A percentile compares a stretch with the other conserved stretches of the same genome.
Evolutionary conservation across 257 asterid genomes (phyloP).

Genomic region (Galeopsis tetrahit): DNA sequence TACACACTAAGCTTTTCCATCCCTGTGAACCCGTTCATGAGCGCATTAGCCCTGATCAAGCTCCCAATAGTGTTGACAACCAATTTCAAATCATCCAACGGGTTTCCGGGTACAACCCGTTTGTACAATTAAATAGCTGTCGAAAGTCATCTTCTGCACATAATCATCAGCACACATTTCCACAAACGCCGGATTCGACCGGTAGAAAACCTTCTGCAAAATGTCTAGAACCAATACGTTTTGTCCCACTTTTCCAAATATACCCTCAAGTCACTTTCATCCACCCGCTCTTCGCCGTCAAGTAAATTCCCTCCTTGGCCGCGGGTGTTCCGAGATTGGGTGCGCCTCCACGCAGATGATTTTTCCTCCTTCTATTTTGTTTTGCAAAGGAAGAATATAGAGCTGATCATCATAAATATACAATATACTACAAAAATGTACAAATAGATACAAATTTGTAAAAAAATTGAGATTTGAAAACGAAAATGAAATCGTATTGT

Average conservation of each 20-base stretch:
- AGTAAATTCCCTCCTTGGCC: constrained; percentile 83
- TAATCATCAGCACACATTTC: constrained; percentile 94
- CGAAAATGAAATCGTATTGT: too few species aligned
- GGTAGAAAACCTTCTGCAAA: constrained; percentile 83
- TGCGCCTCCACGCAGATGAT: constrained; percentile 94
- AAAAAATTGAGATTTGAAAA: too few species aligned
- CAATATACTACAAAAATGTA: too few species aligned
- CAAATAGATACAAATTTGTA: too few species aligned
- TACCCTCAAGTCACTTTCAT: constrained; percentile 77
- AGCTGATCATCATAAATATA: too few species aligned
- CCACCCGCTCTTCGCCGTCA: constrained; percentile 92
- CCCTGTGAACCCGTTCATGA: constrained; percentile 80
- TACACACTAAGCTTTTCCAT: constrained; percentile 75
- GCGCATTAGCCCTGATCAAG: constrained; percentile 84
- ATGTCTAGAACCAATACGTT: constrained; percentile 83
- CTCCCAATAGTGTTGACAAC: constrained; percentile 92
- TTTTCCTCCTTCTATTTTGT: constrained; percentile 72
- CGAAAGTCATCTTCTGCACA: constrained; percentile 95
- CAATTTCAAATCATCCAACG: constrained; percentile 83
- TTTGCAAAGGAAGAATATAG: too few species aligned
- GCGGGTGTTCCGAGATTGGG: constrained; percentile 89
- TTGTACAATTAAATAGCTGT: constrained; percentile 89
- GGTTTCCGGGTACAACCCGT: constrained; percentile 86
- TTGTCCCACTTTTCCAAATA: constrained; percentile 91
- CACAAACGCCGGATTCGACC: constrained; percentile 88